Evolutionary conservation across 306 rosid species (phyloP).

Genomic region (Ammopiptanthus mongolicus): DNA sequence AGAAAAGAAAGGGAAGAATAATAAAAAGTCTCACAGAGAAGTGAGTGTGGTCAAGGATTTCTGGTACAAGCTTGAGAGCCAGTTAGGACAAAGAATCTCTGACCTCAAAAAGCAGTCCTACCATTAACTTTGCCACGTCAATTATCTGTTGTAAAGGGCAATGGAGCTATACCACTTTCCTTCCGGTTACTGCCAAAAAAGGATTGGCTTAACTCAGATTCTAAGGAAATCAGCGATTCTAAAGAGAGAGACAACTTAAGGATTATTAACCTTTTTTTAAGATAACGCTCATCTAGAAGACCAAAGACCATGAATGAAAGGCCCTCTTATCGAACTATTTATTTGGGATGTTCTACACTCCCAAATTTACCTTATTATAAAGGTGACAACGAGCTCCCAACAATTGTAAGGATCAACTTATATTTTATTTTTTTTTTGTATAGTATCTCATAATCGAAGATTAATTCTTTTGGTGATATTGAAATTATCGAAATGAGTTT

Average conservation of each 20-base stretch:
- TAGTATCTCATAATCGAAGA: too few species aligned
- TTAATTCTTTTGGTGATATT: too few species aligned
- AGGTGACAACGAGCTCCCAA: background rate
- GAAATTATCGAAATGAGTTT: too few species aligned
- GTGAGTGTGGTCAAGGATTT: conserved; percentile 24
- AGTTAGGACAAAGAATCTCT: conserved; percentile 53
- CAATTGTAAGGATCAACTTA: too few species aligned
- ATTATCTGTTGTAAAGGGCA: conserved; percentile 30
- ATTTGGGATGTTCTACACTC: background rate
- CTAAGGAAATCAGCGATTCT: conserved; percentile 8
- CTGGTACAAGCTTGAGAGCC: conserved; percentile 32
- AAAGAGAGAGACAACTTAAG: conserved; percentile 7
- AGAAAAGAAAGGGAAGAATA: background rate
- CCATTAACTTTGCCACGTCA: conserved; percentile 41
- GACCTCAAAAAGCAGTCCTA: conserved; percentile 36
- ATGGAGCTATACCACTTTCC: conserved; percentile 19
- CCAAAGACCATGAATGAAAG: background rate
- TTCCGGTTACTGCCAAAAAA: conserved; percentile 19
- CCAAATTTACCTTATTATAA: background rate
- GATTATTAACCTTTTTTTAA: conserved; percentile 15
- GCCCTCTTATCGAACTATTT: background rate
- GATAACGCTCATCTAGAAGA: conserved; percentile 2
- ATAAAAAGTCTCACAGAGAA: background rate
- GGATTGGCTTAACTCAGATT: conserved; percentile 31
- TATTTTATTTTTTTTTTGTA: too few species aligned